Evolutionary conservation across 2,329 filamentous ascomycete genomes (phyloP).

Genomic region (Scytalidium lignicola): DNA sequence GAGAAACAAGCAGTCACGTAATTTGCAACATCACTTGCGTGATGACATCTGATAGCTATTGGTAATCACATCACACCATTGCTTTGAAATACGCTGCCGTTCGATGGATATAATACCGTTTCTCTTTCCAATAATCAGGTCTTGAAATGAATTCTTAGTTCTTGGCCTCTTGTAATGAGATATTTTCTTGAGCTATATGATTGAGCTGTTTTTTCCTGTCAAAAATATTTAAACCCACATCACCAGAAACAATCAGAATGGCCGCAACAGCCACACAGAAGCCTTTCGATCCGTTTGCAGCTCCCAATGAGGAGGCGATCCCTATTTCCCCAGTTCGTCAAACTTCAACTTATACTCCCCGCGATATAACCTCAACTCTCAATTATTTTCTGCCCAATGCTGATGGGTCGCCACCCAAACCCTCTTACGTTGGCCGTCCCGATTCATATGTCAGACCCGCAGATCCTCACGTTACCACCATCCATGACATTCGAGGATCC

Average conservation of each 20-base stretch:
- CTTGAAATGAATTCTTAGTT: too few species aligned
- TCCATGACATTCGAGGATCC: constrained; percentile 40
- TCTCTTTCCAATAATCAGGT: too few species aligned
- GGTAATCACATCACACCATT: background rate
- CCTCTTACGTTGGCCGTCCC: constrained; percentile 8
- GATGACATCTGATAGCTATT: background rate
- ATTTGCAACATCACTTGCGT: constrained; percentile 1
- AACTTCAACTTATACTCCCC: constrained; percentile 1
- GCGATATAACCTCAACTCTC: constrained; percentile 9
- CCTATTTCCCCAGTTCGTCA: background rate
- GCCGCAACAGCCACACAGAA: constrained; percentile 1
- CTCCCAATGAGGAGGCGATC: background rate
- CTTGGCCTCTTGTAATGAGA: too few species aligned
- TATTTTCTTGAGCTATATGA: too few species aligned
- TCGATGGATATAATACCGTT: background rate
- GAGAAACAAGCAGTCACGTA: constrained; percentile 1
- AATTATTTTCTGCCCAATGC: constrained; percentile 14
- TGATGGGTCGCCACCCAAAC: constrained; percentile 14
- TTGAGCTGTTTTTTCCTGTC: too few species aligned
- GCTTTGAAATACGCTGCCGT: background rate
- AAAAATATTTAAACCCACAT: too few species aligned
- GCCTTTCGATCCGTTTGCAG: background rate
- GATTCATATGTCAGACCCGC: constrained; percentile 1
- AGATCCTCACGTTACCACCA: constrained; percentile 1
- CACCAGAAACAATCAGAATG: background rate